These are phyloP conservation scores for Termitomyces sp. DNA, from an alignment of 768 basidiomycete species.

Conservation along the genomic window DNA sequence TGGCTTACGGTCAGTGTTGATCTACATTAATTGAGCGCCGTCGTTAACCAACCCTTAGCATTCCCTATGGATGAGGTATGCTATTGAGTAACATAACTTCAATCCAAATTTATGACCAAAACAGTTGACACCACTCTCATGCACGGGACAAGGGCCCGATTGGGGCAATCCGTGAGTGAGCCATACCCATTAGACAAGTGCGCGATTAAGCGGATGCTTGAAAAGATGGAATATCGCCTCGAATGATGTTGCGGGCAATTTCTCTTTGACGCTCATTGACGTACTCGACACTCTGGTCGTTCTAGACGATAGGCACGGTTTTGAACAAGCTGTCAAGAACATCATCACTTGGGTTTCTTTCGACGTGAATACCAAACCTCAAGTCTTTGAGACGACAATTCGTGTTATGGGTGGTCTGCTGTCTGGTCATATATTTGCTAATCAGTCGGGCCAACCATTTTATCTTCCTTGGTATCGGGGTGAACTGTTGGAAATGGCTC, in stretches of 20 bases:
- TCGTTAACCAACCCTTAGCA: conserved; percentile 37
- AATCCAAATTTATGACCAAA: conserved; percentile 5
- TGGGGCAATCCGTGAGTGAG: conserved; percentile 72
- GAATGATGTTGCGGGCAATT: conserved; percentile 96
- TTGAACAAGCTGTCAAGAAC: conserved; percentile 79
- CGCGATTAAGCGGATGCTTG: not conserved
- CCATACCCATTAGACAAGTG: not conserved
- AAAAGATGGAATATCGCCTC: conserved; percentile 53
- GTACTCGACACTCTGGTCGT: conserved; percentile 88
- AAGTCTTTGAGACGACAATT: conserved; percentile 97
- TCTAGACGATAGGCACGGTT: conserved; percentile 71
- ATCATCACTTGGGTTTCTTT: conserved; percentile 83
- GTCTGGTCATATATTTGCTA: conserved; percentile 83
- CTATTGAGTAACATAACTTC: not conserved
- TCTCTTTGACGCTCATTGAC: conserved; percentile 78
- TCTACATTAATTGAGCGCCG: not conserved
- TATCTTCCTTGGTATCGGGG: conserved; percentile 80
- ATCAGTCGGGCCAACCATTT: conserved; percentile 58
- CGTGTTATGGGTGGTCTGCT: conserved; percentile 88
- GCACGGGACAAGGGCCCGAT: conserved; percentile 82
- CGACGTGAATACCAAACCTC: conserved; percentile 93
- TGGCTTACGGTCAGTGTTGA: conserved; percentile 61
- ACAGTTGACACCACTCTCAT: conserved; percentile 86
- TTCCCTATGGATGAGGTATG: conserved; percentile 82
- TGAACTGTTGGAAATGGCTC: conserved; percentile 74